phyloP scores from a whole-genome alignment of 345 rosid genomes.

The Dipteronia dyeriana region DNA sequence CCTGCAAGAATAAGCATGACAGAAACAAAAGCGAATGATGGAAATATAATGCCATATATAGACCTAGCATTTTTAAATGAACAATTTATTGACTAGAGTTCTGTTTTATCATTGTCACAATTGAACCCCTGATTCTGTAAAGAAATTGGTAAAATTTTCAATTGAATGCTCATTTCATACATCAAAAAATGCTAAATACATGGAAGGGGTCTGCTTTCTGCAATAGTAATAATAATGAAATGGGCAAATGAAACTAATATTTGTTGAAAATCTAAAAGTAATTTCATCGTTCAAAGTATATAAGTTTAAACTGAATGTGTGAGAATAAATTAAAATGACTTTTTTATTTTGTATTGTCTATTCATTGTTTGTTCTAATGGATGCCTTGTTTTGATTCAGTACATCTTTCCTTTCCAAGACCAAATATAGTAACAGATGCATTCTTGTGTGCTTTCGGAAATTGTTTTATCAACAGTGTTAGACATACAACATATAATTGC shows the following conservation, averaged over 20 bases:
- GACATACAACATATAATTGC: background rate
- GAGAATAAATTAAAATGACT: background rate
- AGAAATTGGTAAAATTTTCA: slow-evolving; percentile 1
- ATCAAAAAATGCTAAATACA: background rate
- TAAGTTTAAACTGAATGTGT: background rate
- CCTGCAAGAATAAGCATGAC: background rate
- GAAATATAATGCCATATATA: background rate
- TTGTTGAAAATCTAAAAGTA: background rate
- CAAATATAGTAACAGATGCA: background rate
- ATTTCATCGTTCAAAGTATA: background rate
- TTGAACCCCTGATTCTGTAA: slow-evolving; percentile 4
- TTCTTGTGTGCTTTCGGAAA: background rate
- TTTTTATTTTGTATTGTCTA: no score
- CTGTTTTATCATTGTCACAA: background rate
- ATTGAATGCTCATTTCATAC: background rate
- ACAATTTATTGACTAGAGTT: background rate
- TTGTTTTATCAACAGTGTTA: background rate
- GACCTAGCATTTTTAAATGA: background rate
- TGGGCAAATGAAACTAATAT: background rate
- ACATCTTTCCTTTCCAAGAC: background rate
- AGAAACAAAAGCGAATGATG: background rate
- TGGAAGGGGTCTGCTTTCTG: background rate
- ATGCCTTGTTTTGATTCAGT: background rate
- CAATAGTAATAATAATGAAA: background rate
- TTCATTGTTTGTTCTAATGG: background rate